Evolutionary conservation across 371 early-diverging fungal species (phyloP), one percentile per base, ranked within the genome.

Genomic region (Mortierella sp.): DNA sequence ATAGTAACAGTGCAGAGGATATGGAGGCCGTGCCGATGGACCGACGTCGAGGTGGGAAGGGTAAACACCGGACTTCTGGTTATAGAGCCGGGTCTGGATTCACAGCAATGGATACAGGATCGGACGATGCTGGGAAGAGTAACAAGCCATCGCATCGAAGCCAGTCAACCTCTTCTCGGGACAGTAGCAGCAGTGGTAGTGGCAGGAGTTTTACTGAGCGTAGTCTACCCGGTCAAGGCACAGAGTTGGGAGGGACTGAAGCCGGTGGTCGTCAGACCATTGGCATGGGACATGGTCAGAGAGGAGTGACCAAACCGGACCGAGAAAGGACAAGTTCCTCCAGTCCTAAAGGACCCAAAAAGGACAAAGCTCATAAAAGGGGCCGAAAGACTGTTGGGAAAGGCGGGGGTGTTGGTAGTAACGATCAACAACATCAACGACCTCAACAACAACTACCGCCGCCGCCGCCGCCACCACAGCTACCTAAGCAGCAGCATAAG

Each of bases 281-380:
- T 45, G 44, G 29, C 55, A 37, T 47, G 12, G 51, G 21, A 19
- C n/a, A 23, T 21, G 50, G 60, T 2, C 12, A 43, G 21, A 26
- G 23, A 7, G 14, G 15, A 1, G 43, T 21, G 47, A 62, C 66
- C 46, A 62, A 37, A 6, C 50, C 66, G n/a, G 43, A 67, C 28
- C 61, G 61, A 23, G 61, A 68, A 37, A 61, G 55, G 21, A 68
- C 53, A 60, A 61, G 52, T 68, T 60, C 53, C 19, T 44, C 21
- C 55, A 58, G 23, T 19, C 30, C 4, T 43, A 30, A 16, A 9
- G 50, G 11, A n/a, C n/a, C n/a, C 50, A 29, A 30, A 47, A 52
- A 43, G 52, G 43, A 14, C 62, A 48, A 55, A 12, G 48, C 53
- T 19, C 52, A 50, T 37, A 46, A 53, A n/a, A 52, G 47, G n/a